Evolutionary conservation across 768 basidiomycete genomes (phyloP).

Genomic region (Trametes villosa): DNA sequence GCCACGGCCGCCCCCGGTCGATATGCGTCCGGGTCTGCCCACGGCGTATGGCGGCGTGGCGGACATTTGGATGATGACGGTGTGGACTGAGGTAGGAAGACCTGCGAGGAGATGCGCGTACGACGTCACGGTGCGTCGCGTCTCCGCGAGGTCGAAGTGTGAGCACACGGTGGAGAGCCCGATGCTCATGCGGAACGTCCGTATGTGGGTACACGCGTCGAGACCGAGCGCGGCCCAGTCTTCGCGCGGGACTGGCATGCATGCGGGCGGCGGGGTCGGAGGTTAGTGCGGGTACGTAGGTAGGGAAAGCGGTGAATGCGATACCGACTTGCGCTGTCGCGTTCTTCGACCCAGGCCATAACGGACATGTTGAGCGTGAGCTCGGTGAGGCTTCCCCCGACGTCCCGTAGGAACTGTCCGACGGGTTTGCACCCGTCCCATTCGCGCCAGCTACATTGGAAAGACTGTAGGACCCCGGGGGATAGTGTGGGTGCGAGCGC

Average conservation of each 20-base stretch:
- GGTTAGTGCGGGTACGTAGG: too few relatives aligned
- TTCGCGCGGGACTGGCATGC: background rate
- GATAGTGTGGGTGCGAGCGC: slow-evolving; percentile 1
- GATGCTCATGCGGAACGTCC: slow-evolving; percentile 9
- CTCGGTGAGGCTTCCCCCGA: slow-evolving; percentile 1
- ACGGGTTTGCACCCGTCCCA: slow-evolving; percentile 1
- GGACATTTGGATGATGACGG: slow-evolving; percentile 8
- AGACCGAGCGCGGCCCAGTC: slow-evolving; percentile 2
- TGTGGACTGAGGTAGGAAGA: background rate
- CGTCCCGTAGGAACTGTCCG: slow-evolving; percentile 1
- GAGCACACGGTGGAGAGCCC: background rate
- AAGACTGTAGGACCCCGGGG: background rate
- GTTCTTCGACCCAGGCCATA: slow-evolving; percentile 9
- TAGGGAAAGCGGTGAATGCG: background rate
- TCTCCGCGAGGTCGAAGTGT: background rate
- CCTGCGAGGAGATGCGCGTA: background rate
- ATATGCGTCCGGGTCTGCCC: background rate
- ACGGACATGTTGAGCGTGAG: slow-evolving; percentile 8
- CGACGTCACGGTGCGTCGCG: background rate
- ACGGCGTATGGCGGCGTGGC: background rate
- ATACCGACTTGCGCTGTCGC: slow-evolving; percentile 8
- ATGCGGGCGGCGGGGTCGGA: background rate
- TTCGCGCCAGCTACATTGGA: slow-evolving; percentile 10
- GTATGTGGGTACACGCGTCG: background rate
- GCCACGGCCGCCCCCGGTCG: background rate